Evolutionary conservation across 208 protist genomes (phyloP).

Genomic region (Blechomonas ayalai): DNA sequence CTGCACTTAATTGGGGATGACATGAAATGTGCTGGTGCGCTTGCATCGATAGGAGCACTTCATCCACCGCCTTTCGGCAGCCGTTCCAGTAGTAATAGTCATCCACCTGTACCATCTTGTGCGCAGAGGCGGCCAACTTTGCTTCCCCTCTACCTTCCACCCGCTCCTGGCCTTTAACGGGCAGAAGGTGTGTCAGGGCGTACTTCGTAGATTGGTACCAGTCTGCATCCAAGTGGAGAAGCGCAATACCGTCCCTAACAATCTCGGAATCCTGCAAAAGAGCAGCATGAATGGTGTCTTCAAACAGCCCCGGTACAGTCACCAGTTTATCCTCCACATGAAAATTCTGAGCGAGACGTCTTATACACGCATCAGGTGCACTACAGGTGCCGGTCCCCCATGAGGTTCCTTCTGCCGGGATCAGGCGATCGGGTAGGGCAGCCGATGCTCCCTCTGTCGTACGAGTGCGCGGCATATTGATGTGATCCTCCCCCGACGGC

Average conservation of each 20-base stretch:
- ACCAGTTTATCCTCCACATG: slow-evolving; percentile 46
- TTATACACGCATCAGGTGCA: slow-evolving; percentile 24
- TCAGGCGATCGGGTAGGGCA: neutral
- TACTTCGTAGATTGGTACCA: slow-evolving; percentile 70
- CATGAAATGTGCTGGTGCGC: neutral
- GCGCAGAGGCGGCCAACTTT: neutral
- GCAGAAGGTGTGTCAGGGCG: slow-evolving; percentile 31
- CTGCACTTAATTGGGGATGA: slow-evolving; percentile 19
- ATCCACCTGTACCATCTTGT: slow-evolving; percentile 61
- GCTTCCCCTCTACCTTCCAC: too few relatives aligned
- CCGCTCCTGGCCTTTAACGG: slow-evolving; percentile 2
- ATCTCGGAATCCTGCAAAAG: slow-evolving; percentile 17
- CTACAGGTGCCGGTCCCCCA: slow-evolving; percentile 71
- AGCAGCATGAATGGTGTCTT: slow-evolving; percentile 30
- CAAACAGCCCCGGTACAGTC: slow-evolving; percentile 40
- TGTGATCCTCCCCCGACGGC: slow-evolving; percentile 24
- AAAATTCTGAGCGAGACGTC: slow-evolving; percentile 40
- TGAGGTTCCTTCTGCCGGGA: slow-evolving; percentile 10
- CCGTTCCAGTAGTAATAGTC: slow-evolving; percentile 82
- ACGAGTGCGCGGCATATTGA: slow-evolving; percentile 1
- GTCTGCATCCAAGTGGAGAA: slow-evolving; percentile 73
- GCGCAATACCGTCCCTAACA: slow-evolving; percentile 21
- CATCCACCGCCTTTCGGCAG: slow-evolving; percentile 52
- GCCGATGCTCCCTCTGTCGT: neutral
- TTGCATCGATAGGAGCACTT: slow-evolving; percentile 11